Evolutionary conservation across 2,329 filamentous ascomycete genomes (phyloP), one percentile per base, ranked within the genome.

Genomic region (Ophiostoma himal-ulmi): DNA sequence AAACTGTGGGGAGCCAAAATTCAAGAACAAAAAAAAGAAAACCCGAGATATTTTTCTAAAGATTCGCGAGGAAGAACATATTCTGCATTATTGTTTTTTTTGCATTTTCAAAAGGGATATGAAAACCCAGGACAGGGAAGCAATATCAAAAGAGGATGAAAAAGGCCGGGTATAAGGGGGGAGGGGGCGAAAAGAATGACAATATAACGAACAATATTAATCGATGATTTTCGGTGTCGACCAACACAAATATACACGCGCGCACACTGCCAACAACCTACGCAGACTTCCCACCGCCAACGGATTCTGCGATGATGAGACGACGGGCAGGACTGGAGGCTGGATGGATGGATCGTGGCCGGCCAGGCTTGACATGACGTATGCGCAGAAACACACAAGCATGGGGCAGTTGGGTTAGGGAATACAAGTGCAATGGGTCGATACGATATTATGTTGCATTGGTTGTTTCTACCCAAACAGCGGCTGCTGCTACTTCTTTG

Each of bases 121-220:
- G 20, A 22, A 22, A 22, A 34, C 39, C 39, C 39, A 68, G 66
- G 66, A 44, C 37, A 30, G 41, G 41, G n/a, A 37, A 11, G 17
- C 10, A 36, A 64, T 64, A 36, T 64, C 30, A 36, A 39, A 65
- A 52, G 22, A n/a, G 66, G n/a, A 37, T 13, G 20, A 57, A 14
- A 14, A 37, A 14, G 39, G 44, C 20, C 44, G 20, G 44, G 67
- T 13, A 37, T 37, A 37, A 14, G 34, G 34, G 67, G 22, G 1
- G 26, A 41, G 37, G 1, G 17, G 26, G 67, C 41, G 67, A 37
- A 54, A 68, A 57, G 64, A 66, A 66, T 66, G 64, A 67, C 65
- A 67, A 67, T 67, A 67, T 67, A 67, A 67, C 65, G 65, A 67
- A 67, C 65, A 67, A 44, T 67, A 44, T 67, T 67, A 67, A 67